Evolutionary conservation across 2,329 filamentous ascomycete genomes (phyloP).

Genomic region (Oidium heveae): DNA sequence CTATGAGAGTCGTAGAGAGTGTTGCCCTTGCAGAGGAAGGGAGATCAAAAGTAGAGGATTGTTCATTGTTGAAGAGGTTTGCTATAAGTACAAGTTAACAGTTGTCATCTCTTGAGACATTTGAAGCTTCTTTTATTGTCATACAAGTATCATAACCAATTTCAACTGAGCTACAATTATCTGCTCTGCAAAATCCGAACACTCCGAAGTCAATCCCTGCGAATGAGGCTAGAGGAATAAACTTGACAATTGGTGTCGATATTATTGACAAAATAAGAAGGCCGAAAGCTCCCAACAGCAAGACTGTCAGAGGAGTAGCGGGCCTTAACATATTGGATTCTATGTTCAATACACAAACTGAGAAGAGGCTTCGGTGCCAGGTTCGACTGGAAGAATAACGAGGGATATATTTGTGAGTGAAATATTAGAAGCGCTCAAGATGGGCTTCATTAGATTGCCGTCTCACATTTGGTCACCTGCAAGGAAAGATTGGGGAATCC

Average conservation of each 20-base stretch:
- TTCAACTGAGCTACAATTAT: slow-evolving; percentile 42
- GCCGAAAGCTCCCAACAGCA: slow-evolving; percentile 67
- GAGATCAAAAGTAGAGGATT: slow-evolving; percentile 26
- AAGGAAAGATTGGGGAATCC: no score
- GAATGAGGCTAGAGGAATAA: slow-evolving; percentile 60
- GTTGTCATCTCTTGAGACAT: neutral
- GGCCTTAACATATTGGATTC: slow-evolving; percentile 41
- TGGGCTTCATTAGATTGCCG: no score
- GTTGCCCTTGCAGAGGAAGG: slow-evolving; percentile 26
- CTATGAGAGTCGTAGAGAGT: slow-evolving; percentile 71
- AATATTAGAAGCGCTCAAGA: no score
- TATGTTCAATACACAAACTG: no score
- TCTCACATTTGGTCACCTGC: no score
- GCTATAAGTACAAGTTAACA: slow-evolving; percentile 4
- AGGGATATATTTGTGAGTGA: no score
- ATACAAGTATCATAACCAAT: slow-evolving; percentile 71
- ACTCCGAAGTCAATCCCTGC: slow-evolving; percentile 66
- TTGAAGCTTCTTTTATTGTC: slow-evolving; percentile 14
- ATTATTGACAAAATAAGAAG: slow-evolving; percentile 67
- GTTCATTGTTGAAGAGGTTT: slow-evolving; percentile 7
- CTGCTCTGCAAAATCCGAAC: slow-evolving; percentile 58
- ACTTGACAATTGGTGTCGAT: slow-evolving; percentile 72
- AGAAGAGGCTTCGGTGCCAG: no score
- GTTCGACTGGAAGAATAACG: no score
- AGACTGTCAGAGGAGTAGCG: slow-evolving; percentile 67